Percentiles rank a stretch among this genome's conserved stretches.
Evolutionary conservation across 441 rosid genomes (phyloP).

Genomic region (Populus tomentosa): DNA sequence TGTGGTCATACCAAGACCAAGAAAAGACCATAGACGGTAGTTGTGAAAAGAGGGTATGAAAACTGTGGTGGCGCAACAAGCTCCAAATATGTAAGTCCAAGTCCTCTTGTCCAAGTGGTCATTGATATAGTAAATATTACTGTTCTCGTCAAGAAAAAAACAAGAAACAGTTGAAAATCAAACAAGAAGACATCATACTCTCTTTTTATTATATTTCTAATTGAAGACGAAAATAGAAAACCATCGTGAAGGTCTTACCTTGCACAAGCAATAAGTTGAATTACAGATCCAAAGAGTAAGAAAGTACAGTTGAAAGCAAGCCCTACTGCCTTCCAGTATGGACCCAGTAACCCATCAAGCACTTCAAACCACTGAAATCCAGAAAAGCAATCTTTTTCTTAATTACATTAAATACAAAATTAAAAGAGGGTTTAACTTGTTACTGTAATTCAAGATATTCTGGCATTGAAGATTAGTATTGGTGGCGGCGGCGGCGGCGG

Average conservation of each 20-base stretch:
- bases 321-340: conserved; percentile 92
- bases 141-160: conserved; percentile 25
- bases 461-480: conserved; percentile 19
- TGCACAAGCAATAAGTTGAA: conserved; percentile 97
- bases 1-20: conserved; percentile 98
- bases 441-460: conserved; percentile 6
- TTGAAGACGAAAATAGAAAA: not conserved
- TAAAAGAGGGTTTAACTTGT: not conserved
- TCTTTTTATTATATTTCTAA: not conserved
- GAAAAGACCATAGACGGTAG: conserved; percentile 97
- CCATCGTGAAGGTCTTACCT: conserved; percentile 36
- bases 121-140: conserved; percentile 95
- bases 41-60: conserved; percentile 95
- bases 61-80: conserved; percentile 98
- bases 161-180: not conserved
- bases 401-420: not conserved
- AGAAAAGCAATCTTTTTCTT: not conserved
- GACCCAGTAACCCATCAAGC: conserved; percentile 92
- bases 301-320: conserved; percentile 98
- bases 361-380: conserved; percentile 92
- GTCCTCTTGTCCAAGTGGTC: conserved; percentile 94
- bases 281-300: conserved; percentile 95
- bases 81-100: conserved; percentile 98
- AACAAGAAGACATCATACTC: not conserved
- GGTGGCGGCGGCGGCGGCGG: conserved; percentile 2